Evolutionary conservation across 768 basidiomycete species (phyloP), one percentile per base, ranked within the genome.

Genomic region (Stropharia rugosoannulata): DNA sequence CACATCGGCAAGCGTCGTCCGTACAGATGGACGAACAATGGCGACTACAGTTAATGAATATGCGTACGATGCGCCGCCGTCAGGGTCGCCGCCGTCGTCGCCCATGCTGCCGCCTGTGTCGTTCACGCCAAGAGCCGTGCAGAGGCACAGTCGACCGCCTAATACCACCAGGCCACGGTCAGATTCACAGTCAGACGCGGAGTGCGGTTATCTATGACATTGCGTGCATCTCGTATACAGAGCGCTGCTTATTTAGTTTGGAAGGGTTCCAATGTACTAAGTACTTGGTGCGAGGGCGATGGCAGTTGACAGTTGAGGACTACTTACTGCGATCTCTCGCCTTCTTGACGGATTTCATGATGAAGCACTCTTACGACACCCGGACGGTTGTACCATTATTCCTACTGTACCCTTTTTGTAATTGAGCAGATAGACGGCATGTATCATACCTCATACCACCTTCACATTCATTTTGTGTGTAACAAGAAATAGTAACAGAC

Each of bases 1-100:
- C 49, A 64, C 64, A n/a, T 62, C 61, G 35, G 51, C 59, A 32
- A 65, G 57, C 18, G 57, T 59, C 52, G 60, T 67, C 36, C 63
- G 58, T 37, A 59, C 66, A 41, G 63, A 67, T 47, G 53, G 45
- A 42, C 59, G 64, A 45, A 60, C 48, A 29, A 54, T 60, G 32
- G 55, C 61, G 3, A 62, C 62, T 38, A 60, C 61, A 22, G 52
- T 56, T 19, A n/a, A n/a, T n/a, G 62, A 63, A 22, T 55, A 52
- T 46, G 47, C 32, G 22, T 63, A 63, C 50, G 64, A 65, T 49
- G 54, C 15, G 13, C 64, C 64, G 12, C 61, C 62, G 27, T 51
- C 57, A 27, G 60, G 60, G 29, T 49, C 64, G 19, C 58, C 62
- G 19, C 51, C 61, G 4, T 48, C 52, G 54, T 48, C 62, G 18